Evolutionary conservation across 1,284 basidiomycete genomes (phyloP), one percentile per base, ranked within the genome.

Genomic region (Puccinia hordei): DNA sequence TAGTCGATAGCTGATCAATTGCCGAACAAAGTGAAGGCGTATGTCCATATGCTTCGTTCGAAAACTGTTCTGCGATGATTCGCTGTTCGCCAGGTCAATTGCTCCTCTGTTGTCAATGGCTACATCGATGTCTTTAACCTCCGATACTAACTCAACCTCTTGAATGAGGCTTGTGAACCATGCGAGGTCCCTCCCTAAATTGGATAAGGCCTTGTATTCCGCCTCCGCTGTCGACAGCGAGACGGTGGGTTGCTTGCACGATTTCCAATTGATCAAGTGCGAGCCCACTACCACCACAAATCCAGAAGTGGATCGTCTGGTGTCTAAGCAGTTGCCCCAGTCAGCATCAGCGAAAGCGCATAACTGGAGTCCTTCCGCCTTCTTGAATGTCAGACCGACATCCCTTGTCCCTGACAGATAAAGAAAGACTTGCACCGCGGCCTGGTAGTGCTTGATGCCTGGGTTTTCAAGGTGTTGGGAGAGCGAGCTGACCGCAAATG

Each of bases 251-350:
- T 63, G 22, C 17, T 33, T 63, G 22, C 4, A 4, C 3, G 59
- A 63, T 63, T 63, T 63, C 59, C 59, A 63, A 2, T 8, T 13
- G 15, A 63, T 63, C 9, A 63, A 8, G 59, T 63, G 22, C 4
- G 4, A 6, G 30, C 17, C 17, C 15, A 2, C 2, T 30, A 24
- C 5, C 10, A 33, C 30, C 2, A 63, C 17, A 27, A 13, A 27
- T 17, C 59, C 22, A 2, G 59, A 13, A 6, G 10, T 8, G 30
- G 59, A 63, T 13, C 30, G 59, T 17, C 59, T 24, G 22, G 59
- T 4, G 30, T 63, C 59, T 6, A 24, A 24, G 59, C 59, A 63
- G 17, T 63, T 63, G 17, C n/a, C 59, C 59, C 59, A 63, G 59
- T 63, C 30, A 30, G 59, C 22, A 33, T 63, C 30, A 17, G 17